Conservation (phyloP, 352 stramenopile species). For the Aphanomyces euteiches region DNA sequence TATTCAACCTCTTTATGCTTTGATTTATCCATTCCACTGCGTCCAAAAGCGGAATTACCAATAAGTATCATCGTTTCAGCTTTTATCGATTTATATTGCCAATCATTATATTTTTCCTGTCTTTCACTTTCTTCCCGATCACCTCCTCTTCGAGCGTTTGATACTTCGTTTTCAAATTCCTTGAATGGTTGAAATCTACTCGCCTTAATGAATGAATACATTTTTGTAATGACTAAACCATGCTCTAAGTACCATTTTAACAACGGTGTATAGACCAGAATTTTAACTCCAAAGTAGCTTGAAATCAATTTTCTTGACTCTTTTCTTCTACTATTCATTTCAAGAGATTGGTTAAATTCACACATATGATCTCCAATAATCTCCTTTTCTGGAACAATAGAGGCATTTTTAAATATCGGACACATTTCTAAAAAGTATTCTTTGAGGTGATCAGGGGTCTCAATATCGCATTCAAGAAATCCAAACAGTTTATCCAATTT, state of each 20-base stretch:
- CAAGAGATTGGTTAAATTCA: constrained; percentile 27
- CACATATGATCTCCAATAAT: constrained; percentile 40
- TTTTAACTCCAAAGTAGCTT: constrained; percentile 40
- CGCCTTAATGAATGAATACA: constrained; percentile 38
- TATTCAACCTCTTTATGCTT: constrained; percentile 33
- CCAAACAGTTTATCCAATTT: background rate
- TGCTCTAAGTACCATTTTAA: constrained; percentile 45
- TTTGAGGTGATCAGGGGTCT: constrained; percentile 37
- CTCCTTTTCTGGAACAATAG: constrained; percentile 31
- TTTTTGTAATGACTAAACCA: constrained; percentile 36
- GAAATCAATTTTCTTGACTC: background rate
- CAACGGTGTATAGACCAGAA: constrained; percentile 40
- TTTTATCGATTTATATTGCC: background rate
- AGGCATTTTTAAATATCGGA: constrained; percentile 43
- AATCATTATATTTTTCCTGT: constrained; percentile 29
- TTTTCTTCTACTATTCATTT: background rate
- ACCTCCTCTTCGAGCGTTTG: constrained; percentile 33
- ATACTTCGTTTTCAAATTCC: constrained; percentile 33
- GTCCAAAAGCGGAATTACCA: constrained; percentile 31
- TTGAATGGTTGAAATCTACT: constrained; percentile 30
- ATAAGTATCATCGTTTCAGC: constrained; percentile 32
- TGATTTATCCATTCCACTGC: constrained; percentile 31
- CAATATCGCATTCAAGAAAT: constrained; percentile 39
- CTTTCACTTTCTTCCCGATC: constrained; percentile 29
- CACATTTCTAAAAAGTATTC: constrained; percentile 41